A percentile compares a stretch with the other conserved stretches of the same genome.
Conservation (phyloP, 2,329 filamentous ascomycete genomes). For the Alternaria conjuncta region DNA sequence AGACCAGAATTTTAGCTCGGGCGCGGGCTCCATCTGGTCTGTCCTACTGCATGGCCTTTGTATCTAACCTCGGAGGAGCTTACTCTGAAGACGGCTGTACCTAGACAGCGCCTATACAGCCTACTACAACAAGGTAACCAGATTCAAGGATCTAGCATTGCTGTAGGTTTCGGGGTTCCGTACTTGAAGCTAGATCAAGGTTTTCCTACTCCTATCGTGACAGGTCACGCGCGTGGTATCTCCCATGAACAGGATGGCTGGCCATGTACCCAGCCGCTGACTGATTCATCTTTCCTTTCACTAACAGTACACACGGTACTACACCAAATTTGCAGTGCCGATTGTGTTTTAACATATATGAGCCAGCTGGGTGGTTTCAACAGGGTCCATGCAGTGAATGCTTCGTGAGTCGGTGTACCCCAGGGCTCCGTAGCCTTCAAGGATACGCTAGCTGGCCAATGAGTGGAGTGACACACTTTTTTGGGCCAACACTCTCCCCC, state of each 20-base stretch:
- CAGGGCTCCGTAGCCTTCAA: neutral
- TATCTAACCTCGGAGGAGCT: neutral
- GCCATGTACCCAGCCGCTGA: neutral
- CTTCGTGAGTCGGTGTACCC: neutral
- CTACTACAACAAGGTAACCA: neutral
- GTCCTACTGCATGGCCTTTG: neutral
- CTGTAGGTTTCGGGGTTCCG: neutral
- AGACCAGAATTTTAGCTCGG: neutral
- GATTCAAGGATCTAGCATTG: neutral
- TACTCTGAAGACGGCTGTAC: neutral
- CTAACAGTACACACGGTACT: neutral
- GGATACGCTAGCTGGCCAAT: neutral
- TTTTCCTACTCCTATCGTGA: neutral
- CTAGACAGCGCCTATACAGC: neutral
- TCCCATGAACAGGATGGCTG: neutral
- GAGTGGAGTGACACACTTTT: neutral
- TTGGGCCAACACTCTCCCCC: slow-evolving; percentile 4
- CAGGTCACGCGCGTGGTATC: neutral
- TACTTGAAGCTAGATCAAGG: neutral
- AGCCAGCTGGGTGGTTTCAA: neutral
- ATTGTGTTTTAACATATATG: neutral
- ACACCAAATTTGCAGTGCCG: neutral
- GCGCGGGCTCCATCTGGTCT: neutral
- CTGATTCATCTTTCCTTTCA: neutral
- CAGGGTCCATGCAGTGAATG: neutral